Base-by-base conservation (phyloP, 2,329 filamentous ascomycete species). In the Knufia fluminis region DNA sequence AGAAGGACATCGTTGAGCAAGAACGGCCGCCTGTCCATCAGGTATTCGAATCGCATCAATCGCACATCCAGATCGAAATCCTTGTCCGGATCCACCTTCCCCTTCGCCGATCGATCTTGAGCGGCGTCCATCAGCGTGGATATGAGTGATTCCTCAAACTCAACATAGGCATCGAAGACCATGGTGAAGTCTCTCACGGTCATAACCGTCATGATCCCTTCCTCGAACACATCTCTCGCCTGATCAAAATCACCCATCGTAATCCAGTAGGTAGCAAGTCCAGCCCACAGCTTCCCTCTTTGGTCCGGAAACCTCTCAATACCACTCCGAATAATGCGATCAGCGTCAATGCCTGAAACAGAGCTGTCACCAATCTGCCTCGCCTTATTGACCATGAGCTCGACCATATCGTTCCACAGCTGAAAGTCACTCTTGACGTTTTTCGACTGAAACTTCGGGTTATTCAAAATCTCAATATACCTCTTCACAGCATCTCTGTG, bases 151-250 rank as follows among this genome's bases (percentile, higher is more conserved):
- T 98, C 94, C 66, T 98, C 92, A 54, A 96, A 96, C 67, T 98
- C 92, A 26, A 86, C 83, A 62, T 97, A 98, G 0, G 90, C 86
- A 66, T 98, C 92, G 60, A 98, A 98, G 40, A 97, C 84, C 49
- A 97, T 79, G 1, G 90, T 94, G 63, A 98, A 98, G 68, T 98
- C 92, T 49, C 92, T 83, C 39, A 98, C 90, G 1, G 92, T 98
- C 91, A 97, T 97, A 55, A 96, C 94, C 1, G 91, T 97, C 9
- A 88, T 95, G 57, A 97, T 87, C 39, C 87, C 94, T 67, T 97
- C 90, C 68, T 98, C 92, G 57, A 95, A 97, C 2, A 94, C 77
- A 65, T 98, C 92, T 56, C 94, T 77, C 12, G 92, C 90, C 53
- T 84, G 83, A 69, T 97, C 94, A 62, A 96, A 97, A 62, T 85